phyloP scores from a whole-genome alignment of 2,329 filamentous ascomycete genomes.

The Alternaria atra region DNA sequence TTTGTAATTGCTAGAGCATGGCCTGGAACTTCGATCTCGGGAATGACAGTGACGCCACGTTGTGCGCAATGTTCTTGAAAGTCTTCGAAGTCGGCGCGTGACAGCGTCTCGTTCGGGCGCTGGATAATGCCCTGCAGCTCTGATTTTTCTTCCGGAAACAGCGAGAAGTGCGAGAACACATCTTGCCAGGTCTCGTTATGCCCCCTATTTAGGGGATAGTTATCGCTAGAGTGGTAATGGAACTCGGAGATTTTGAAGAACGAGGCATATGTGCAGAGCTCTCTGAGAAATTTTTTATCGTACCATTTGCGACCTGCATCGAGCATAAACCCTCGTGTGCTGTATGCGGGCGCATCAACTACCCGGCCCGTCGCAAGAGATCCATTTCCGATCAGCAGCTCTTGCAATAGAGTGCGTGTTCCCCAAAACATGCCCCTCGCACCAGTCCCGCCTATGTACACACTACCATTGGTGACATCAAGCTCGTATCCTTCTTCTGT shows the following conservation, averaged over 20 bases:
- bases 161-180: constrained; percentile 58
- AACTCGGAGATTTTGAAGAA: constrained; percentile 62
- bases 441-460: constrained; percentile 54
- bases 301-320: constrained; percentile 59
- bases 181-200: constrained; percentile 58
- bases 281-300: constrained; percentile 53
- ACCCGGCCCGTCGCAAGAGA: constrained; percentile 40
- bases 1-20: constrained; percentile 51
- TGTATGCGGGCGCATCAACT: constrained; percentile 56
- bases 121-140: constrained; percentile 47
- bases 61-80: constrained; percentile 48
- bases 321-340: constrained; percentile 57
- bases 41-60: constrained; percentile 48
- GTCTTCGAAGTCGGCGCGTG: constrained; percentile 46
- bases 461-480: constrained; percentile 44
- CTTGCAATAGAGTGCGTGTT: constrained; percentile 57
- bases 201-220: constrained; percentile 59
- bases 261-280: constrained; percentile 56
- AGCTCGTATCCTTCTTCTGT: constrained; percentile 64
- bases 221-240: constrained; percentile 61
- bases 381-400: constrained; percentile 51
- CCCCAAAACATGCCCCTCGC: constrained; percentile 60
- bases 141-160: constrained; percentile 48
- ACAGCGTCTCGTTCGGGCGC: constrained; percentile 49
- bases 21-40: constrained; percentile 51